Evolutionary conservation across 2,329 filamentous ascomycete species (phyloP), one percentile per base, ranked within the genome.

Genomic region (Berkeleyomyces rouxiae): DNA sequence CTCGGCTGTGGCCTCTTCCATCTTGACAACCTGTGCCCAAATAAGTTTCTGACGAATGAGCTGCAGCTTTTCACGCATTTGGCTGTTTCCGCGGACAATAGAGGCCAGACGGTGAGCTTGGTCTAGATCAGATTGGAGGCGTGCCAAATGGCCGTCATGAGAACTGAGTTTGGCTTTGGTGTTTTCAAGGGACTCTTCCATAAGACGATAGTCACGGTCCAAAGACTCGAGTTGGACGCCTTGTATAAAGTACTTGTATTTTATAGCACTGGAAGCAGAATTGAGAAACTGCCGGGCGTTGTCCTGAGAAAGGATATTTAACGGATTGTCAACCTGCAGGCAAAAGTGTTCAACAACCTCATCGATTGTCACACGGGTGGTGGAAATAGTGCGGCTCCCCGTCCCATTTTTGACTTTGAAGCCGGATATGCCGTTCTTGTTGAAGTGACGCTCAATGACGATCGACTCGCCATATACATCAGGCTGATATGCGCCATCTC

Each of bases 161-260:
- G 78, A 78, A 7, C 77, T 74, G 1, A 89, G 74, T 67, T 86
- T 87, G 40, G 76, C 77, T 62, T 85, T 79, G 64, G 85, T 88
- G 42, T 82, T 82, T 66, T 96, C 87, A 23, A 93, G 78, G 3
- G 82, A 86, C 67, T 95, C 86, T 65, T 87, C 84, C 11, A 96
- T 83, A 63, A 96, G 77, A 64, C 85, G 82, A 72, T 99, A 99
- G 70, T 99, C 93, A 66, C 89, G 85, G 70, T 96, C 90, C 7
- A 99, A 79, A 68, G 92, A 86, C 71, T 97, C 90, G 0, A 99
- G 81, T 69, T 97, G 91, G 0, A 96, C 95, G 36, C 93, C 93
- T 68, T 91, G 90, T 65, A 96, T 82, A 70, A 99, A 99, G 70
- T 96, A 96, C 67, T 89, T 93, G 78, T 97, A 99, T 71, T 99